phyloP scores from a whole-genome alignment of 306 rosid species.

The Ammopiptanthus mongolicus region DNA sequence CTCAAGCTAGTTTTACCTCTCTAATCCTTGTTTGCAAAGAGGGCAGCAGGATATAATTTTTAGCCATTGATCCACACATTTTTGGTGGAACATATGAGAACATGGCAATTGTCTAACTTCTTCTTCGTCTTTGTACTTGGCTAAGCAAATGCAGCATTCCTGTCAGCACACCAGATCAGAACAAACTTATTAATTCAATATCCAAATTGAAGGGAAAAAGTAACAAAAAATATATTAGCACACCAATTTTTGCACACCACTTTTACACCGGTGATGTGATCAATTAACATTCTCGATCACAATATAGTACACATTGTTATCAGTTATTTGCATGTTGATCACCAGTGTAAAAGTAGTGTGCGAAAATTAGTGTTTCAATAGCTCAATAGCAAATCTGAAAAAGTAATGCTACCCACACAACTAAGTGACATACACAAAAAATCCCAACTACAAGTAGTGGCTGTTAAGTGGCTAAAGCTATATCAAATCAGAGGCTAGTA shows the following conservation, averaged over 20 bases:
- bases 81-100: slow-evolving; percentile 73
- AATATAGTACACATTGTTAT: no score
- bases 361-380: no score
- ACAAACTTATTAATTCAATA: background rate
- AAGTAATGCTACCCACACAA: background rate
- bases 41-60: slow-evolving; percentile 78
- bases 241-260: no score
- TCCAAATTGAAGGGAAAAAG: background rate
- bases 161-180: slow-evolving; percentile 24
- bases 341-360: no score
- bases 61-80: slow-evolving; percentile 96
- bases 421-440: background rate
- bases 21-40: slow-evolving; percentile 87
- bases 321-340: no score
- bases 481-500: background rate
- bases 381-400: no score
- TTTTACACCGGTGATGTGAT: no score
- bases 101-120: slow-evolving; percentile 86
- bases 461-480: background rate
- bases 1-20: slow-evolving; percentile 31
- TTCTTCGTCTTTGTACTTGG: slow-evolving; percentile 71
- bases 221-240: no score
- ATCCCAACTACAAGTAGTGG: background rate
- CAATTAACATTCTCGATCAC: no score
- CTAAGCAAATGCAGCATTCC: slow-evolving; percentile 96